A percentile compares a stretch with the other conserved stretches of the same genome.
Evolutionary conservation across 2,329 filamentous ascomycete species (phyloP).

Genomic region (Ilyonectria destructans): DNA sequence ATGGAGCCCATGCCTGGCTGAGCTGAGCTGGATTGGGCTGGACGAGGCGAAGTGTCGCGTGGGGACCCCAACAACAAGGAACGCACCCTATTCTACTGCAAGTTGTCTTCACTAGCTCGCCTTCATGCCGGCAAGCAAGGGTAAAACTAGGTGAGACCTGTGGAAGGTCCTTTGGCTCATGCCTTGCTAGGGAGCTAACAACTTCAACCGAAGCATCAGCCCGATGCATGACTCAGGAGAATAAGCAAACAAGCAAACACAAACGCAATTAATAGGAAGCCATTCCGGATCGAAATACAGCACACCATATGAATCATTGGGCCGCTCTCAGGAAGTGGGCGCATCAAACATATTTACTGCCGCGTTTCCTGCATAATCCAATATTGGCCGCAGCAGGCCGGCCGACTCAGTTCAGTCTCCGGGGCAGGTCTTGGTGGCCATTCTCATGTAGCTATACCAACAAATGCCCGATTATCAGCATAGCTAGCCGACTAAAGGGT

Average conservation of each 20-base stretch:
- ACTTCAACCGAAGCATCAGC: background rate
- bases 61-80: conserved; percentile 5
- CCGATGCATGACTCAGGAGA: background rate
- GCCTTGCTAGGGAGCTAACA: background rate
- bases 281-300: conserved; percentile 3
- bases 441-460: conserved; percentile 8
- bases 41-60: conserved; percentile 14
- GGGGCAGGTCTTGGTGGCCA: conserved; percentile 6
- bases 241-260: background rate
- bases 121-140: background rate
- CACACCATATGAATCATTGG: background rate
- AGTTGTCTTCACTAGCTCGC: conserved; percentile 8
- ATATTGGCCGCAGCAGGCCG: background rate
- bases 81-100: conserved; percentile 7
- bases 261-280: background rate
- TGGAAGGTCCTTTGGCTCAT: conserved; percentile 3
- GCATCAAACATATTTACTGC: background rate
- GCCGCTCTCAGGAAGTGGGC: background rate
- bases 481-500: background rate
- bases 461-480: background rate
- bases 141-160: conserved; percentile 10
- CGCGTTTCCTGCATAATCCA: background rate
- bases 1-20: background rate
- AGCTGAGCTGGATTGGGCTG: conserved; percentile 3
- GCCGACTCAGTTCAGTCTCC: conserved; percentile 1